Percentiles rank a stretch among this genome's conserved stretches.
Conservation (phyloP, 2,329 filamentous ascomycete genomes). For the Fonsecaea multimorphosa region DNA sequence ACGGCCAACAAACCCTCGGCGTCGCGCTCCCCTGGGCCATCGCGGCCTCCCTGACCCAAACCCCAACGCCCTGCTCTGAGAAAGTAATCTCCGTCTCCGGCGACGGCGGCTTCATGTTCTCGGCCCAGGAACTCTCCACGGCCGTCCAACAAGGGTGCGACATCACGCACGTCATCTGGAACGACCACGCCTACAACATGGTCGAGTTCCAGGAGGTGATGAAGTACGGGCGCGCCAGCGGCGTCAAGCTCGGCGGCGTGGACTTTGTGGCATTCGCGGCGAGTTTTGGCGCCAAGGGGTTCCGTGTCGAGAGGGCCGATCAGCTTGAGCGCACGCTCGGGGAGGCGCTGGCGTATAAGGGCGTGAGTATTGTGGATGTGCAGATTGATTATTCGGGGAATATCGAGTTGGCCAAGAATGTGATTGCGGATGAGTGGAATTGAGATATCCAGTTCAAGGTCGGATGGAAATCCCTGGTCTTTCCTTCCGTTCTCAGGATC, state of each 20-base stretch:
- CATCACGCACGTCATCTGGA: constrained; percentile 60
- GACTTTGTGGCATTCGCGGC: constrained; percentile 58
- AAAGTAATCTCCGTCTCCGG: constrained; percentile 56
- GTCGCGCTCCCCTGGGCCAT: constrained; percentile 59
- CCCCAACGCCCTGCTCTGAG: constrained; percentile 48
- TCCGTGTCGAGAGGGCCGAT: constrained; percentile 48
- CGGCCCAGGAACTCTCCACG: constrained; percentile 54
- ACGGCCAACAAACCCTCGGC: constrained; percentile 58
- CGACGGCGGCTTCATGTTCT: constrained; percentile 60
- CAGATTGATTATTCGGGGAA: constrained; percentile 55
- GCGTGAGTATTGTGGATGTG: constrained; percentile 56
- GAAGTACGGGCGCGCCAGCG: constrained; percentile 55
- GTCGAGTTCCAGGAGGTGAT: constrained; percentile 59
- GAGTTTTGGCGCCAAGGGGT: constrained; percentile 55
- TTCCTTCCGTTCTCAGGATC: too few species aligned
- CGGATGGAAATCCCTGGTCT: too few species aligned
- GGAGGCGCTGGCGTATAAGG: constrained; percentile 51
- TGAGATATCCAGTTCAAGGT: too few species aligned
- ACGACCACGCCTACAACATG: constrained; percentile 59
- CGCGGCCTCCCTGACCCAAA: constrained; percentile 52
- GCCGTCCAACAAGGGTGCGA: constrained; percentile 56
- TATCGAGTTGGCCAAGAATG: constrained; percentile 49
- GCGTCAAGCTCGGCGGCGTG: constrained; percentile 54
- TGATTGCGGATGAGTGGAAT: constrained; percentile 43
- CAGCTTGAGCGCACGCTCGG: constrained; percentile 53